A percentile compares a stretch with the other conserved stretches of the same genome.
phyloP scores from a whole-genome alignment of 2,329 filamentous ascomycete genomes.

The Fusarium poae region DNA sequence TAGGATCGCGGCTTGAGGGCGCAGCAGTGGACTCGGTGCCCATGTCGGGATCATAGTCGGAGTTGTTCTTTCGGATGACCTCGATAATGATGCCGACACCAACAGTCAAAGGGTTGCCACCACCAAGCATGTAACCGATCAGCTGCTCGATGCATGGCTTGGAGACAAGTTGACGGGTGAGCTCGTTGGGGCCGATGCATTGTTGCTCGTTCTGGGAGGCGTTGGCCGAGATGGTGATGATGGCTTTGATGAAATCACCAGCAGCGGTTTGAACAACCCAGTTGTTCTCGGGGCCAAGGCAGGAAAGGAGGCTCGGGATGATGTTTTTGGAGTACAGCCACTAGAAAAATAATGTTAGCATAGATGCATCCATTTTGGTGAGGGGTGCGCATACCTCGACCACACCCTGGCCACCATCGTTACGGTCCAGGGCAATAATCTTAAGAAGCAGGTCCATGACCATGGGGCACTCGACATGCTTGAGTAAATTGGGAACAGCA shows the following conservation, averaged over 20 bases:
- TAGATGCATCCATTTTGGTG: constrained; percentile 6
- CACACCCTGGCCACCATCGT: constrained; percentile 89
- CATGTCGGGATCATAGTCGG: constrained; percentile 95
- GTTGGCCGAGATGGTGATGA: constrained; percentile 98
- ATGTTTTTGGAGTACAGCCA: constrained; percentile 93
- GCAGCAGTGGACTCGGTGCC: constrained; percentile 82
- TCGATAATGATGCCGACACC: constrained; percentile 98
- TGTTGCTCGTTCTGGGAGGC: constrained; percentile 98
- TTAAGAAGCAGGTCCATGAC: constrained; percentile 98
- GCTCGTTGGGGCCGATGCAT: constrained; percentile 97
- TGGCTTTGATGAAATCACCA: constrained; percentile 97
- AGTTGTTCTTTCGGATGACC: constrained; percentile 99
- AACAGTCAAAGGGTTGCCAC: constrained; percentile 93
- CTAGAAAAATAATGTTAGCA: constrained; percentile 59
- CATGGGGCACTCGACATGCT: constrained; percentile 97
- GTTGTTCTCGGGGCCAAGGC: constrained; percentile 85
- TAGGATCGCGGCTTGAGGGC: constrained; percentile 89
- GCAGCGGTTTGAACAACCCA: constrained; percentile 96
- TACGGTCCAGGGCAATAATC: constrained; percentile 95
- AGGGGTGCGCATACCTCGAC: constrained; percentile 77
- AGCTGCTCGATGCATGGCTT: constrained; percentile 84
- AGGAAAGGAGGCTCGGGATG: constrained; percentile 87
- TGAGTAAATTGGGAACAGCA: constrained; percentile 85
- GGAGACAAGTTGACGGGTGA: constrained; percentile 94
- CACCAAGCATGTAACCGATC: constrained; percentile 91